Evolutionary conservation across 1,139 yeast species (phyloP), one percentile per base, ranked within the genome.

Genomic region (Debaryomycetaceae sp.): DNA sequence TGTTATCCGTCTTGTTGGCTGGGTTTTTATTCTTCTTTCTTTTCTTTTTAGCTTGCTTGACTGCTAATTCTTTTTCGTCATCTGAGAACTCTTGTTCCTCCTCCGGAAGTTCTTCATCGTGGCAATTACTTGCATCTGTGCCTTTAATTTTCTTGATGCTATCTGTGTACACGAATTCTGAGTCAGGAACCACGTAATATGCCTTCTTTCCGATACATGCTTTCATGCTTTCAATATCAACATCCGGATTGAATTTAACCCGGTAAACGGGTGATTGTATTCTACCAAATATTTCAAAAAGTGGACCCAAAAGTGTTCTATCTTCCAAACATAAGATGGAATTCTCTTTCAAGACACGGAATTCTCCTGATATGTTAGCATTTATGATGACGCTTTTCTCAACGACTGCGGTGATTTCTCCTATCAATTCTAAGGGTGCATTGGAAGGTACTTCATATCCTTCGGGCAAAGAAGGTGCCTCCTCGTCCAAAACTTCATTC

Each of bases 41-140:
- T 56, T 78, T 82, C 63, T 78, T 81, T 39, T 71, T 67, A 15
- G 75, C 71, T 52, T 81, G 87, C 53, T 79, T 80, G 4, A 77
- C 75, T 9, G 74, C 76, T 51, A 63, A 53, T 49, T 91, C 98
- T 50, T 75, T 75, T 58, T 91, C 97, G 61, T 92, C 98, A 56
- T 92, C 98, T 0, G 96, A 87, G 51, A 83, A 92, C 53, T 92
- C 98, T 58, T 88, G 96, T 57, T 92, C 98, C 31, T 86, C 95
- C 50, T 81, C 87, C 0, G 96, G 91, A 17, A 91, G 63, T 53
- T 92, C 99, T 65, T 92, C 98, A 60, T 92, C 98, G 57, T 88
- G 87, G 57, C 88, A 83, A 51, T 92, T 92, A 54, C 95, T 85
- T 0, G 98, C 98, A 65, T 92, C 99, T 1, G 92, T 83, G 11